Conservation (phyloP, 805 yeast species). For the Ogataea ramenticola region DNA sequence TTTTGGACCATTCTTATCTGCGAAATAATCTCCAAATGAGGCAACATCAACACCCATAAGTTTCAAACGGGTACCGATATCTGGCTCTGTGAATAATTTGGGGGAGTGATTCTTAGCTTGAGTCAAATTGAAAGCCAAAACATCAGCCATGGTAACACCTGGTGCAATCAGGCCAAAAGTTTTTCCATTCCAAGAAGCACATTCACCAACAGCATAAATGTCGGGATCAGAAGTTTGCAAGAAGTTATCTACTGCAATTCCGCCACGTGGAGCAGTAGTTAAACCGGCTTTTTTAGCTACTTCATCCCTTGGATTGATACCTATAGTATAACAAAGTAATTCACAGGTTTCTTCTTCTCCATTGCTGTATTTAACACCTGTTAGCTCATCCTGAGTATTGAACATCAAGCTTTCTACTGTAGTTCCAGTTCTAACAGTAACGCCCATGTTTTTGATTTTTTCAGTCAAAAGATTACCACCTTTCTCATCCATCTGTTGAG, state of each 20-base stretch:
- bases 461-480: constrained; percentile 30
- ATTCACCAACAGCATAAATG: constrained; percentile 29
- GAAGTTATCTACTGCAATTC: constrained; percentile 21
- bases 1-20: constrained; percentile 27
- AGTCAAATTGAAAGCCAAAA: constrained; percentile 26
- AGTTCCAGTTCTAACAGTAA: constrained; percentile 44
- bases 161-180: constrained; percentile 32
- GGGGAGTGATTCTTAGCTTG: constrained; percentile 26
- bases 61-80: constrained; percentile 28
- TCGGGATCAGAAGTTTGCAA: constrained; percentile 21
- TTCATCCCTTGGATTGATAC: constrained; percentile 29
- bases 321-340: constrained; percentile 28
- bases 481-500: constrained; percentile 29
- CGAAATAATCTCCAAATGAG: constrained; percentile 31
- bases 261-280: constrained; percentile 20
- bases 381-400: constrained; percentile 11
- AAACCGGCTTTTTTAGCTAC: constrained; percentile 20
- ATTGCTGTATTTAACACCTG: constrained; percentile 19
- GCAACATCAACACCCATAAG: constrained; percentile 33
- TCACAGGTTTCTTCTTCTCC: constrained; percentile 25
- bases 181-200: constrained; percentile 29
- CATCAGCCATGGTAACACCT: constrained; percentile 32
- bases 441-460: constrained; percentile 45
- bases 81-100: constrained; percentile 25
- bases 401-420: constrained; percentile 40